phyloP scores from a whole-genome alignment of 306 rosid genomes.

The Mimosa pudica region DNA sequence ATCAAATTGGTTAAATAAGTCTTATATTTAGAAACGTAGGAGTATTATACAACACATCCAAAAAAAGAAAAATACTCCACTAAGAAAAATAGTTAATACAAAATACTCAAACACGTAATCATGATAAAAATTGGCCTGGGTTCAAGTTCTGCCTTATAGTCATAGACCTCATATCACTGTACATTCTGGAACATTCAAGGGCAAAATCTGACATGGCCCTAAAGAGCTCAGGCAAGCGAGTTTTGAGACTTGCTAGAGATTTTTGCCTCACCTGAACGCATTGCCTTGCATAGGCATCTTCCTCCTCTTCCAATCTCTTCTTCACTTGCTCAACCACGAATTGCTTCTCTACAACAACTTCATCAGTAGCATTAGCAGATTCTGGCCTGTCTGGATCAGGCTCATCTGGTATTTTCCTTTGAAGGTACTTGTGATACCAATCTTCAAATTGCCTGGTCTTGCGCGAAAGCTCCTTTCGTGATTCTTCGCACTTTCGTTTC shows the following conservation, averaged over 20 bases:
- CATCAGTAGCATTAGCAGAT: conserved; percentile 42
- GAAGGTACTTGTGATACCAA: conserved; percentile 72
- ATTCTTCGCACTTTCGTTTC: conserved; percentile 75
- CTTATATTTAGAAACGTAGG: background rate
- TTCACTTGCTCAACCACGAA: conserved; percentile 52
- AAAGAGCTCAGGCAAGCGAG: conserved; percentile 82
- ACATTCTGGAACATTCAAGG: conserved; percentile 64
- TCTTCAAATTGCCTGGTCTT: conserved; percentile 72
- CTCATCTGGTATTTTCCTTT: conserved; percentile 54
- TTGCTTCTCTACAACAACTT: conserved; percentile 59
- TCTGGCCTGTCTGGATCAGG: conserved; percentile 50
- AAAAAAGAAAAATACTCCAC: conserved; percentile 5
- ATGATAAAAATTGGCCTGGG: conserved; percentile 43
- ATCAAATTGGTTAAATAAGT: no score
- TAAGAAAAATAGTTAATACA: background rate
- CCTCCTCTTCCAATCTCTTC: conserved; percentile 74
- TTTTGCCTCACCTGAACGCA: conserved; percentile 83
- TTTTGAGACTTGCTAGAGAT: conserved; percentile 64
- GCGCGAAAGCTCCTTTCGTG: conserved; percentile 72
- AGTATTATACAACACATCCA: conserved; percentile 24
- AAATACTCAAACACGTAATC: conserved; percentile 27
- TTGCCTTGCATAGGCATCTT: conserved; percentile 56
- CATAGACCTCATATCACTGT: conserved; percentile 49
- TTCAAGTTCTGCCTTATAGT: conserved; percentile 41
- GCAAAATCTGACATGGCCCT: conserved; percentile 67